Evolutionary conservation across 441 rosid species (phyloP).

Genomic region (Pelargonium cotyledonis): DNA sequence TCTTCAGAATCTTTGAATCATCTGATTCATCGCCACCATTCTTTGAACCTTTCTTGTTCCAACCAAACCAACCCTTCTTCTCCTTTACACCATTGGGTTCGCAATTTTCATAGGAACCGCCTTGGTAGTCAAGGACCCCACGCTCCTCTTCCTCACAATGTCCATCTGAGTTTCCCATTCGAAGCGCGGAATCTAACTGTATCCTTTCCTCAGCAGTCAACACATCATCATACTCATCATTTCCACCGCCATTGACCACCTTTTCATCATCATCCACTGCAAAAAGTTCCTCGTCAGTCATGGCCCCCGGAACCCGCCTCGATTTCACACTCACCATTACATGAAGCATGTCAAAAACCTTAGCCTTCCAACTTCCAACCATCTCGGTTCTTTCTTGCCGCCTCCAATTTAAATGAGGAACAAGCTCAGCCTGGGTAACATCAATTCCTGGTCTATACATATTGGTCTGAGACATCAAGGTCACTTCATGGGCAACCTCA

Average conservation of each 20-base stretch:
- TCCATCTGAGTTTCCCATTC: neutral
- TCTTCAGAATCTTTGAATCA: slow-evolving; percentile 62
- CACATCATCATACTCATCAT: slow-evolving; percentile 2
- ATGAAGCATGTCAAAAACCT: slow-evolving; percentile 90
- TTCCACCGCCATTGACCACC: slow-evolving; percentile 37
- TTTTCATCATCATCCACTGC: slow-evolving; percentile 4
- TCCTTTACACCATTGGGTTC: slow-evolving; percentile 65
- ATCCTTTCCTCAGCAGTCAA: slow-evolving; percentile 3
- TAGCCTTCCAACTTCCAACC: slow-evolving; percentile 96
- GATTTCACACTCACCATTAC: slow-evolving; percentile 99
- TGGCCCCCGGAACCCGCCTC: slow-evolving; percentile 98
- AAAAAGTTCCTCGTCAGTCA: slow-evolving; percentile 82
- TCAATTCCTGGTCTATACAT: slow-evolving; percentile 99
- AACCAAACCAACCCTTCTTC: slow-evolving; percentile 93
- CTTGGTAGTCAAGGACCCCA: neutral
- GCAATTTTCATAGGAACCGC: slow-evolving; percentile 38
- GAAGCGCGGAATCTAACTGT: slow-evolving; percentile 5
- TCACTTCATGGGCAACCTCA: slow-evolving; percentile 93
- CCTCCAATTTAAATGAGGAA: slow-evolving; percentile 92
- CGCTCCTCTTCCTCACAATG: neutral
- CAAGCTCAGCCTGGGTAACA: slow-evolving; percentile 92
- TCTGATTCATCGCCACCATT: slow-evolving; percentile 51
- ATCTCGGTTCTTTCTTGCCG: slow-evolving; percentile 90
- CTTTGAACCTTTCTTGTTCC: slow-evolving; percentile 83
- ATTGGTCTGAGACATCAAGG: slow-evolving; percentile 92